Evolutionary conservation across 2,329 filamentous ascomycete genomes (phyloP).

Genomic region (Aspergillus uvarum): DNA sequence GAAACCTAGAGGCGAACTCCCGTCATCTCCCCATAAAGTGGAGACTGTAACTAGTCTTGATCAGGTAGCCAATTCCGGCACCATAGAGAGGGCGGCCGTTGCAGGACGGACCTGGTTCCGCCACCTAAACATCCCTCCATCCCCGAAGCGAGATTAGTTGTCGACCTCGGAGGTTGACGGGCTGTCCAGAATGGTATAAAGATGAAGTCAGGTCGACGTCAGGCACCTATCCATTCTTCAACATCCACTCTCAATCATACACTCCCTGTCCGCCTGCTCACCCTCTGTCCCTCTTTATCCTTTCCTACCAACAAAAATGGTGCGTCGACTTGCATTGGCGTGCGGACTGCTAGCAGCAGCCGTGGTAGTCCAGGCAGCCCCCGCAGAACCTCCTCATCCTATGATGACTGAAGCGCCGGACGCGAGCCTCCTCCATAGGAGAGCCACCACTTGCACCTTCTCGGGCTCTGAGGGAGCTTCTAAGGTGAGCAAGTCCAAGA

Average conservation of each 20-base stretch:
- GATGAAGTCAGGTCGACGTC: not conserved
- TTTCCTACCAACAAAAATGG: not conserved
- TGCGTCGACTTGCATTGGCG: not conserved
- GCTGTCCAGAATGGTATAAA: not conserved
- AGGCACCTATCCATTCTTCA: not conserved
- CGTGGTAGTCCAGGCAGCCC: not conserved
- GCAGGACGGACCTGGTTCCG: not conserved
- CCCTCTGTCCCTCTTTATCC: not conserved
- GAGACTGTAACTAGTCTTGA: too few relatives aligned
- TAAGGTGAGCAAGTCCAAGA: constrained; percentile 3
- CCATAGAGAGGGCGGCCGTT: not conserved
- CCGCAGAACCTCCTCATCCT: not conserved
- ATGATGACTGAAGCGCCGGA: constrained; percentile 1
- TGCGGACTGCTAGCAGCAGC: not conserved
- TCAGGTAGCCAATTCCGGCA: not conserved
- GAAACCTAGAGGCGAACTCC: too few relatives aligned
- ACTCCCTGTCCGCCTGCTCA: too few relatives aligned
- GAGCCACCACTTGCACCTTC: not conserved
- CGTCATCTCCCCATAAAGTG: too few relatives aligned
- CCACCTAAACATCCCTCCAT: not conserved
- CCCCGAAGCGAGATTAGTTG: not conserved
- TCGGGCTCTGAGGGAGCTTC: not conserved
- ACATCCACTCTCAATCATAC: not conserved
- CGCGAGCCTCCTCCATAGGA: not conserved
- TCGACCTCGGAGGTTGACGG: too few relatives aligned